Evolutionary conservation across 305 asterid species (phyloP).

Genomic region (Lippia alba): DNA sequence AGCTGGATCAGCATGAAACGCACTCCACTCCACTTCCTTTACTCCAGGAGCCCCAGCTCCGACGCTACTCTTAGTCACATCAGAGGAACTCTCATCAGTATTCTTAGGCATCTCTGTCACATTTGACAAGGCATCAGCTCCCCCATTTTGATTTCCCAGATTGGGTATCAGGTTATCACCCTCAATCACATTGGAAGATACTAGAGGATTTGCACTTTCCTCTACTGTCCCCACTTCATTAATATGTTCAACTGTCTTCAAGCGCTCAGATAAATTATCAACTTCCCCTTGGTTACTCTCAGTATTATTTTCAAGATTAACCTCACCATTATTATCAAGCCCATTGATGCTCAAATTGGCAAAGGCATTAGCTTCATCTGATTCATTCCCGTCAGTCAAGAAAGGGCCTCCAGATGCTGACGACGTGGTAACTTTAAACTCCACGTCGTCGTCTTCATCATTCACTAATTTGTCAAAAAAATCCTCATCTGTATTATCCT

Average conservation of each 20-base stretch:
- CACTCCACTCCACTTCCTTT: slow-evolving; percentile 64
- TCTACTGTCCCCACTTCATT: slow-evolving; percentile 34
- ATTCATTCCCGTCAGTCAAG: slow-evolving; percentile 52
- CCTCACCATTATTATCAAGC: slow-evolving; percentile 43
- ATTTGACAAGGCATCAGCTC: slow-evolving; percentile 35
- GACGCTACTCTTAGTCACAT: slow-evolving; percentile 37
- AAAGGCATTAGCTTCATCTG: slow-evolving; percentile 73
- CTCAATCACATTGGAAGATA: slow-evolving; percentile 35
- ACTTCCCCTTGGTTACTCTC: slow-evolving; percentile 26
- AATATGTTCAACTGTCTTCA: too few relatives aligned
- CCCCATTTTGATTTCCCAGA: slow-evolving; percentile 37
- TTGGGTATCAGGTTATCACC: slow-evolving; percentile 31
- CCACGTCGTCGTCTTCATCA: slow-evolving; percentile 77
- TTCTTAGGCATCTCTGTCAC: slow-evolving; percentile 26
- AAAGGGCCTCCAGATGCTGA: slow-evolving; percentile 39
- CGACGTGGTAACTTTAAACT: slow-evolving; percentile 48
- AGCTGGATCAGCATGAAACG: slow-evolving; percentile 48
- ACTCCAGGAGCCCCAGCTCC: slow-evolving; percentile 53
- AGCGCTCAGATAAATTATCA: slow-evolving; percentile 22
- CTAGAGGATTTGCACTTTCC: slow-evolving; percentile 29
- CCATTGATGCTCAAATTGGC: slow-evolving; percentile 63
- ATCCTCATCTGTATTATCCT: slow-evolving; percentile 96
- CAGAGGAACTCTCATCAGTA: slow-evolving; percentile 29
- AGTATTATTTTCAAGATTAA: slow-evolving; percentile 38
- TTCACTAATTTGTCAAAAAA: slow-evolving; percentile 83